phyloP scores from a whole-genome alignment of 176 grass and related monocot species.

The Paspalum vaginatum region DNA sequence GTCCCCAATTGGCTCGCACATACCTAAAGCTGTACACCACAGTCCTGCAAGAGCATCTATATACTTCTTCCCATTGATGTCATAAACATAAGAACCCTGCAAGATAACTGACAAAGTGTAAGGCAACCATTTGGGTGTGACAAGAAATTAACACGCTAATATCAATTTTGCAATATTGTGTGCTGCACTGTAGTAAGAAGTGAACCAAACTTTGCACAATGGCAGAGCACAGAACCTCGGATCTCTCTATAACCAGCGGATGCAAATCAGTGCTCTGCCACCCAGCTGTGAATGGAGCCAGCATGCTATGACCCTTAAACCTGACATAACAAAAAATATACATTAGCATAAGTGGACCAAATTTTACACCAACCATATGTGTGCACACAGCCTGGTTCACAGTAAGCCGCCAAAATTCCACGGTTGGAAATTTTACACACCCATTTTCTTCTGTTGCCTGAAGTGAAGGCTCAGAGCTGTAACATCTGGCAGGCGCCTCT shows the following conservation, averaged over 20 bases:
- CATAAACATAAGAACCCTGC: slow-evolving; percentile 94
- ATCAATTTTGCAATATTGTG: not conserved
- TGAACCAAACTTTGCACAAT: not conserved
- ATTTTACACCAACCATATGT: not conserved
- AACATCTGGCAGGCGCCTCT: slow-evolving; percentile 51
- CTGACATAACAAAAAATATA: slow-evolving; percentile 37
- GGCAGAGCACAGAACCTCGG: slow-evolving; percentile 54
- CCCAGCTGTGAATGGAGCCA: slow-evolving; percentile 97
- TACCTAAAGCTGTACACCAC: slow-evolving; percentile 96
- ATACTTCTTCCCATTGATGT: slow-evolving; percentile 87
- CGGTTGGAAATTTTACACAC: slow-evolving; percentile 38
- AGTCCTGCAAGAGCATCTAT: slow-evolving; percentile 93
- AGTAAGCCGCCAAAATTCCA: not conserved
- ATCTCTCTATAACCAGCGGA: slow-evolving; percentile 84
- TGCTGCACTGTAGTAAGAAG: not conserved
- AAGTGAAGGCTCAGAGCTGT: slow-evolving; percentile 67
- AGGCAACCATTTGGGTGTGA: not conserved
- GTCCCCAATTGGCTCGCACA: not conserved
- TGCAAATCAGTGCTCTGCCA: slow-evolving; percentile 86
- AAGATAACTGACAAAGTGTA: not conserved
- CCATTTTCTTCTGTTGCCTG: slow-evolving; percentile 65
- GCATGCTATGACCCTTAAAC: slow-evolving; percentile 92
- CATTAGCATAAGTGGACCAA: slow-evolving; percentile 2
- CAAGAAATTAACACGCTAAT: not conserved
- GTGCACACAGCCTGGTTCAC: not conserved